Evolutionary conservation across 257 asterid species (phyloP).

Genomic region (Forsythia suspensa): DNA sequence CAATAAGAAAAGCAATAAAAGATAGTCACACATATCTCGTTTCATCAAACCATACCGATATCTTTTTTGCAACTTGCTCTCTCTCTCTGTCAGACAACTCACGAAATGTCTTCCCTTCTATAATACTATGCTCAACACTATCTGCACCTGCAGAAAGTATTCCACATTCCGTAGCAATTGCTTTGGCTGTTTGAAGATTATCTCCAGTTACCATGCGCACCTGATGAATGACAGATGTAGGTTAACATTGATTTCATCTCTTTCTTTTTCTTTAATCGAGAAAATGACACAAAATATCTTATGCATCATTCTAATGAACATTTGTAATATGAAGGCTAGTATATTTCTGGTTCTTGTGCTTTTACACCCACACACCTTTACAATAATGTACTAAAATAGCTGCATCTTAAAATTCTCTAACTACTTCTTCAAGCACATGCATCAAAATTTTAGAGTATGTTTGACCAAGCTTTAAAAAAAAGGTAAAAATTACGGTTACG

Average conservation of each 20-base stretch:
- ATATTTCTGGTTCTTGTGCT: constrained; percentile 1
- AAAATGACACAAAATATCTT: neutral
- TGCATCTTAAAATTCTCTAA: neutral
- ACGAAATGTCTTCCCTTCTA: constrained; percentile 83
- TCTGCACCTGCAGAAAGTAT: constrained; percentile 67
- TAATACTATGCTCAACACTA: constrained; percentile 55
- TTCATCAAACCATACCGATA: constrained; percentile 49
- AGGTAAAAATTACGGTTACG: neutral
- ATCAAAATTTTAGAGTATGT: neutral
- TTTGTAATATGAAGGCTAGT: neutral
- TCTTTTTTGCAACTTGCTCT: constrained; percentile 61
- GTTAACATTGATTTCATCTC: constrained; percentile 1
- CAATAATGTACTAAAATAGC: neutral
- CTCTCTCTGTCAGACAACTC: constrained; percentile 78
- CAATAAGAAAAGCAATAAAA: neutral
- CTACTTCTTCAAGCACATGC: neutral
- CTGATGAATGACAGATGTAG: constrained; percentile 37
- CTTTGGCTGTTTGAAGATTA: constrained; percentile 92
- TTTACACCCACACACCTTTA: neutral
- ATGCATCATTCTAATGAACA: neutral
- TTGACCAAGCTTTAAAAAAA: neutral
- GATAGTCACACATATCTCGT: neutral
- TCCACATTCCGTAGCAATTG: constrained; percentile 91
- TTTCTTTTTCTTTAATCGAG: constrained; percentile 2
- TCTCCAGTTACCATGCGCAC: constrained; percentile 99